Percentiles rank a stretch among this genome's conserved stretches.
phyloP scores from a whole-genome alignment of 208 protist genomes.

The Trypanosoma melophagium region DNA sequence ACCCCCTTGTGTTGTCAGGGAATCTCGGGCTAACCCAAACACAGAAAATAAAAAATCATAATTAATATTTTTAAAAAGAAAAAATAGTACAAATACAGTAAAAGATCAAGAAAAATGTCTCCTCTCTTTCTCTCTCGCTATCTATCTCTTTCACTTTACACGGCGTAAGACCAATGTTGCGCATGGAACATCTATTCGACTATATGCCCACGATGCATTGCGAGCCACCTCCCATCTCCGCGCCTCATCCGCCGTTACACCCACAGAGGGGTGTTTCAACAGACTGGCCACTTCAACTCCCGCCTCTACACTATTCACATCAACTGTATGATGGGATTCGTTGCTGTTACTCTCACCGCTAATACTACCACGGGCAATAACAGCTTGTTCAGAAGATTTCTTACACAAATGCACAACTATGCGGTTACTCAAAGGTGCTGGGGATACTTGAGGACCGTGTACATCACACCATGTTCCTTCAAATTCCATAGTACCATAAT shows the following conservation, averaged over 20 bases:
- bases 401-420: constrained; percentile 28
- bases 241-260: constrained; percentile 67
- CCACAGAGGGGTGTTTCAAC: constrained; percentile 49
- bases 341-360: background rate
- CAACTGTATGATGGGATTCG: constrained; percentile 1
- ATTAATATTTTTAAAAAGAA: background rate
- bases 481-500: constrained; percentile 52
- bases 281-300: constrained; percentile 53
- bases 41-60: constrained; percentile 20
- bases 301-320: background rate
- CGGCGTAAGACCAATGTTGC: constrained; percentile 34
- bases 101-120: constrained; percentile 21
- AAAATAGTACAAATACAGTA: background rate
- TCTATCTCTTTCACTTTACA: constrained; percentile 17
- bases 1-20: no score
- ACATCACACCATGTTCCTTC: constrained; percentile 56
- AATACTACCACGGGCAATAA: background rate
- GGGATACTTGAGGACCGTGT: background rate
- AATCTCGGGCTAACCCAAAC: background rate
- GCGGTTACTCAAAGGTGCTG: constrained; percentile 30
- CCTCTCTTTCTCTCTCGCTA: background rate
- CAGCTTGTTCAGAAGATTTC: constrained; percentile 8
- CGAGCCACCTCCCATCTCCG: constrained; percentile 30
- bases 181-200: constrained; percentile 46
- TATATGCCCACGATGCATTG: constrained; percentile 42